Evolutionary conservation across 371 early-diverging fungal species (phyloP).

Genomic region (Nematocida ironsii): DNA sequence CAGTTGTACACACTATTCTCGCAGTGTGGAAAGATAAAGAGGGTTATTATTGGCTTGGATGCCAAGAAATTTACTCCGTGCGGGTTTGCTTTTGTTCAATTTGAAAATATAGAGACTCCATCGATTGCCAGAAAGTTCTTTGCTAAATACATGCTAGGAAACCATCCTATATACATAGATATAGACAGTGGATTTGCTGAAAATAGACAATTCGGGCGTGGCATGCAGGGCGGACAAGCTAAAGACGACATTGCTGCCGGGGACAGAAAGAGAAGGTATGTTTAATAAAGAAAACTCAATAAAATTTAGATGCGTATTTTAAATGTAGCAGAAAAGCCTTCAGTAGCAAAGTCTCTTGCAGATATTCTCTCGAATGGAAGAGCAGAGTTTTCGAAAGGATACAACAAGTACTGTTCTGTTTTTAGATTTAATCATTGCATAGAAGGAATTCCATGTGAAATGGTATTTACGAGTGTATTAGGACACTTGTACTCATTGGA

Average conservation of each 20-base stretch:
- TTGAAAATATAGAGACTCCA: conserved; percentile 71
- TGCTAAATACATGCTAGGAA: conserved; percentile 80
- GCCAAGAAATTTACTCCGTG: conserved; percentile 85
- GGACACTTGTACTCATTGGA: conserved; percentile 68
- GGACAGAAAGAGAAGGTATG: conserved; percentile 46
- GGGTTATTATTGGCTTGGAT: conserved; percentile 95
- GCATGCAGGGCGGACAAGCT: conserved; percentile 85
- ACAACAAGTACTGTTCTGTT: conserved; percentile 68
- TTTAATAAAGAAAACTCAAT: conserved; percentile 30
- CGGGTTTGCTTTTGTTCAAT: conserved; percentile 76
- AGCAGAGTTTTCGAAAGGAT: conserved; percentile 15
- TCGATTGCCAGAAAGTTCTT: conserved; percentile 44
- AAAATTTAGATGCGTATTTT: conserved; percentile 65
- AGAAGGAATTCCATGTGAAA: conserved; percentile 41
- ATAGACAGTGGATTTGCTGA: conserved; percentile 89
- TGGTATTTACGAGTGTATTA: conserved; percentile 70
- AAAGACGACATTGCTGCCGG: conserved; percentile 86
- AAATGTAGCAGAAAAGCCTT: conserved; percentile 93
- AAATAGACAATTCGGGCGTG: conserved; percentile 91
- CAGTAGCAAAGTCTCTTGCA: conserved; percentile 84
- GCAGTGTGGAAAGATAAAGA: conserved; percentile 78
- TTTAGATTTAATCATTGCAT: conserved; percentile 48
- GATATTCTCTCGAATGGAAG: conserved; percentile 73
- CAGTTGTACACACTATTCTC: conserved; percentile 76
- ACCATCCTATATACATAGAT: conserved; percentile 85